Evolutionary conservation across 2,329 filamentous ascomycete genomes (phyloP), one percentile per base, ranked within the genome.

Genomic region (Curvularia eragrostidis): DNA sequence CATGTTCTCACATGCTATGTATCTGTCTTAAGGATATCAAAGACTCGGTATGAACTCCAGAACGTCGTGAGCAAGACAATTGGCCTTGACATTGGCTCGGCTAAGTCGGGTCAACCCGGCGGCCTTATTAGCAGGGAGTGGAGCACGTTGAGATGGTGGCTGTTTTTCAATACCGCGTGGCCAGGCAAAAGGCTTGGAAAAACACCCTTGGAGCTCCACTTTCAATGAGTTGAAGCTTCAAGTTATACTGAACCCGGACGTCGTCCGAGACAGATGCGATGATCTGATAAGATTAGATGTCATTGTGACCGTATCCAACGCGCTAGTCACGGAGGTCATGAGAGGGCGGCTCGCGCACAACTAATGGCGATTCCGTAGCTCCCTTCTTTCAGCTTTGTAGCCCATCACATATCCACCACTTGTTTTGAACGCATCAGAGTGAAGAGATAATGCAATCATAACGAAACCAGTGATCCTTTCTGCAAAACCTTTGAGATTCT

Each of bases 261-360:
- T 55, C 30, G 18, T 38, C 41, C 43, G 54, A 57, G 43, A 1
- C 12, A 48, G 34, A 18, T 42, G 43, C 54, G 60, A 58, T 54
- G 38, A 62, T 62, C 57, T 52, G 60, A 62, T 62, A 57, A 62
- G 60, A 62, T 62, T 62, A 60, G 51, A 57, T 59, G 56, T 46
- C 51, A 44, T 30, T 19, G 48, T 58, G 38, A 49, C 42, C 36
- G 19, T 41, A 12, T n/a, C 30, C 23, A 43, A 26, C 38, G 30
- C 34, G 42, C 44, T 61, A 53, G 54, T 34, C 38, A 12, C 39
- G 34, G 12, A 26, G 21, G 54, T 42, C 23, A 32, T 36, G 54
- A 52, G 58, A n/a, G 43, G 50, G 36, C 34, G 28, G 15, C 30
- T 41, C 13, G 34, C 24, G 26, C 21, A 28, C 32, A 48, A 38